Base-by-base conservation (phyloP, 2,329 filamentous ascomycete genomes). In the Arthrinium phaeospermum region DNA sequence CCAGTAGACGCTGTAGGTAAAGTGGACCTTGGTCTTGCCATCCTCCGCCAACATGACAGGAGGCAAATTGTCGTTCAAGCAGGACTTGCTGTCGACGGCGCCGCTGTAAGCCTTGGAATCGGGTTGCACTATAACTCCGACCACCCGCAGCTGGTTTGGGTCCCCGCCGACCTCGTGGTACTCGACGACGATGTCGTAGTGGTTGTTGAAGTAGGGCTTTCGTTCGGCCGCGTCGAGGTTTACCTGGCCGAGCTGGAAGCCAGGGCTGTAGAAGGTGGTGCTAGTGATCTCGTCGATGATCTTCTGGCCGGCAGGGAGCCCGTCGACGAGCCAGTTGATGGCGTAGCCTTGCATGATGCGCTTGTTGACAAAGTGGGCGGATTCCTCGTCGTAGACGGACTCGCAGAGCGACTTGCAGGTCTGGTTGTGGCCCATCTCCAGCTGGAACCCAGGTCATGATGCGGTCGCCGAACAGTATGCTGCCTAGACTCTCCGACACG, bases 1-100 rank as follows among this genome's bases (percentile, higher is more conserved):
- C 96, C 96, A 99, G 83, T 92, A 93, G 19, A 98, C 94, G 76
- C 93, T 94, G 85, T 99, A 99, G 6, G 95, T 98, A 85, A 94
- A 99, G 2, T 91, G 90, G 30, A 98, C 94, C 27, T 88, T 84
- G 27, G 89, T 94, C 19, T 81, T 79, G 24, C 81, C 80, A 34
- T 89, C 87, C 2, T 86, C 86, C 6, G 88, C 85, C 77, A 99
- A 86, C 7, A 90, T 81, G n/a, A 97, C 73, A 2, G 77, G 82
- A 0, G 89, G 86, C 0, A 85, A 81, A 53, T 89, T 86, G 16
- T 84, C 81, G 67, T 87, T 85, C 27, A 88, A 87, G 80, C 95
- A 98, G 57, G 57, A 41, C 72, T 94, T 47, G n/a, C 51, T 24
- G 14, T 46, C 24, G 41, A 37, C 89, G 0, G 88, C 86, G 12